Evolutionary conservation across 495 filamentous ascomycete genomes (phyloP), one percentile per base, ranked within the genome.

Genomic region (Penicillium steckii): DNA sequence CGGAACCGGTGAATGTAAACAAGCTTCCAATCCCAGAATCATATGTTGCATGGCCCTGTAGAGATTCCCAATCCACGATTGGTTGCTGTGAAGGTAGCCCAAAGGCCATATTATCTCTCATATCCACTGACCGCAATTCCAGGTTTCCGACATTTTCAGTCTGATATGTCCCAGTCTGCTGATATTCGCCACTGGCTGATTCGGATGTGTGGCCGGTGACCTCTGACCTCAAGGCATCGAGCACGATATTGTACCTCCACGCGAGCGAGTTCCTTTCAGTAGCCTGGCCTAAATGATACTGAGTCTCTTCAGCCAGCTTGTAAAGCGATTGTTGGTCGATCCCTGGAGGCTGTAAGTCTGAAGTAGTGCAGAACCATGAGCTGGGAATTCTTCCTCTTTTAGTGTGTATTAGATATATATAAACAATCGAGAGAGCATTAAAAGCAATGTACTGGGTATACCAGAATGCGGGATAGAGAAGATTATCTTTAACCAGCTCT

Each of bases 371-470:
- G 46, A 53, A 8, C 56, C 50, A 26, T 43, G 52, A n/a, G 1
- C 30, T 25, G 4, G 44, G 40, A 25, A 66, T 61, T 0, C 64
- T 50, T 0, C 53, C 57, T 15, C 55, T 53, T 15, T 55, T 53
- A 2, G 60, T 53, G 27, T 66, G 55, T 10, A 63, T 66, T 1
- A 66, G 50, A 21, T 59, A 64, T 8, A 67, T 59, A 33, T 67
- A 67, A 8, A 61, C 57, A n/a, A 61, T 59, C 4, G 64, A 67
- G 10, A 67, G 25, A 17, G 64, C 64, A n/a, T 67, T 67, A 52
- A 67, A 67, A 2, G 64, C 55, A 37, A 67, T 64, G 30, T 67
- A 67, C 35, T 67, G 64, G 1, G 64, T 64, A 32, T 64, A 67
- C 64, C 64, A 67, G 26, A 67, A 67, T 0, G 64, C 51, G 3